Evolutionary conservation across 2,329 filamentous ascomycete species (phyloP).

Genomic region (Nothophoma quercina): DNA sequence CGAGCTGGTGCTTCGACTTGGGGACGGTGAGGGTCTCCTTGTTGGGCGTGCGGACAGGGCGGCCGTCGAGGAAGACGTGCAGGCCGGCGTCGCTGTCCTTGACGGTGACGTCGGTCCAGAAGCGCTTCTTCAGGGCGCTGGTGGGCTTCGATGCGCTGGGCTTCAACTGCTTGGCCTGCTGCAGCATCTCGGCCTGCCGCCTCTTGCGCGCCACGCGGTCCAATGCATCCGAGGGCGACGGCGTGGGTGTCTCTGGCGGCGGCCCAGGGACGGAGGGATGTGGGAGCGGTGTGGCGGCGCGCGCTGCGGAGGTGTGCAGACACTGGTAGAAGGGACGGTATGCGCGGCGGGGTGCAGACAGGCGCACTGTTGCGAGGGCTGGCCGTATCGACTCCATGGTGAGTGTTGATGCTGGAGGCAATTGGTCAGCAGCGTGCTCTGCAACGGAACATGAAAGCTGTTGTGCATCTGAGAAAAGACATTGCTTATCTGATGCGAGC

Average conservation of each 20-base stretch:
- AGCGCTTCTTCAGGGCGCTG: constrained; percentile 71
- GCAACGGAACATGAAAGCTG: neutral
- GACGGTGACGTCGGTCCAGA: constrained; percentile 87
- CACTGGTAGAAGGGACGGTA: constrained; percentile 36
- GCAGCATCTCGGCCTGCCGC: constrained; percentile 59
- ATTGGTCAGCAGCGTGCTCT: constrained; percentile 3
- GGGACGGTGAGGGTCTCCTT: constrained; percentile 78
- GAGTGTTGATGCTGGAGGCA: neutral
- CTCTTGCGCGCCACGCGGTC: constrained; percentile 58
- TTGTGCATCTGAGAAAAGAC: neutral
- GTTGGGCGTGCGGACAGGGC: constrained; percentile 79
- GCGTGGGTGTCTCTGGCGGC: constrained; percentile 64
- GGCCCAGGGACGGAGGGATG: constrained; percentile 66
- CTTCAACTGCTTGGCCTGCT: constrained; percentile 56
- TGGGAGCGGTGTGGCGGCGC: constrained; percentile 63
- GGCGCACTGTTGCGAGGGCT: constrained; percentile 30
- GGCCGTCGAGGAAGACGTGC: constrained; percentile 76
- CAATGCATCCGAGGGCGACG: constrained; percentile 56
- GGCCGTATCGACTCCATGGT: constrained; percentile 32
- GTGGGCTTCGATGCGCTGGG: constrained; percentile 55
- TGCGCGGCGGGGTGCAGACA: constrained; percentile 25
- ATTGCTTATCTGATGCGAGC: neutral
- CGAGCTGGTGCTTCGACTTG: constrained; percentile 77
- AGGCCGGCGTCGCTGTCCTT: constrained; percentile 65
- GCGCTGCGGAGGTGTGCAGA: constrained; percentile 53